Conservation (phyloP, 2,329 filamentous ascomycete genomes). For the Sporothrix euskadiensis region DNA sequence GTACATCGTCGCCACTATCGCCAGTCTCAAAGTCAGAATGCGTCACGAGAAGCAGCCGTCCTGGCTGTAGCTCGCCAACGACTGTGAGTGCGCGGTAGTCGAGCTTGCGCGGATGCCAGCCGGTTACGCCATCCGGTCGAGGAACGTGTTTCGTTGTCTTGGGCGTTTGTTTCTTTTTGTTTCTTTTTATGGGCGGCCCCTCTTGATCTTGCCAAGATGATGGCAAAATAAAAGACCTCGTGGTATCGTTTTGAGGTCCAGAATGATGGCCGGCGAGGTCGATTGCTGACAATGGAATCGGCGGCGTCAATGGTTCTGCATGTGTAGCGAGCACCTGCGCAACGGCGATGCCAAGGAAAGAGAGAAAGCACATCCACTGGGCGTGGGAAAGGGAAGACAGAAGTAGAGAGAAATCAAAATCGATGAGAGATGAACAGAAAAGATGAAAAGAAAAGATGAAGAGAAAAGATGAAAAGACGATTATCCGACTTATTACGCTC, state of each 20-base stretch:
- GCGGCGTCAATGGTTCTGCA: neutral
- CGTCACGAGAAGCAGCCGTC: constrained; percentile 27
- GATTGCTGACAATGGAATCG: neutral
- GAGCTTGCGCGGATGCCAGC: constrained; percentile 28
- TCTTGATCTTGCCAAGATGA: neutral
- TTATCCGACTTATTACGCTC: neutral
- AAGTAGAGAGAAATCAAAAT: neutral
- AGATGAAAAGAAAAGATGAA: neutral
- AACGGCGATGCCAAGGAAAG: neutral
- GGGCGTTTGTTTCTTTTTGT: neutral
- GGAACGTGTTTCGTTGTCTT: neutral
- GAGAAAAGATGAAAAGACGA: neutral
- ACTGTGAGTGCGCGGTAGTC: constrained; percentile 19
- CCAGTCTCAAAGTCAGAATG: constrained; percentile 25
- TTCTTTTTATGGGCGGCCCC: neutral
- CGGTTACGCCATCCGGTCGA: neutral
- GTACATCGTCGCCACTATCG: neutral
- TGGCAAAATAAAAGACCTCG: neutral
- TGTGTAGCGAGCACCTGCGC: neutral
- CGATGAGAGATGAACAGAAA: neutral
- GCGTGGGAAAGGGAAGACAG: neutral
- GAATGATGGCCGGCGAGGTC: constrained; percentile 1
- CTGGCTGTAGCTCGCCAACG: constrained; percentile 26
- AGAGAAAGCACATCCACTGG: neutral
- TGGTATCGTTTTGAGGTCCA: neutral